These are phyloP conservation scores for Climacium dendroides DNA, from an alignment of 225 moss, liverwort and hornwort species.

Conservation along the genomic window DNA sequence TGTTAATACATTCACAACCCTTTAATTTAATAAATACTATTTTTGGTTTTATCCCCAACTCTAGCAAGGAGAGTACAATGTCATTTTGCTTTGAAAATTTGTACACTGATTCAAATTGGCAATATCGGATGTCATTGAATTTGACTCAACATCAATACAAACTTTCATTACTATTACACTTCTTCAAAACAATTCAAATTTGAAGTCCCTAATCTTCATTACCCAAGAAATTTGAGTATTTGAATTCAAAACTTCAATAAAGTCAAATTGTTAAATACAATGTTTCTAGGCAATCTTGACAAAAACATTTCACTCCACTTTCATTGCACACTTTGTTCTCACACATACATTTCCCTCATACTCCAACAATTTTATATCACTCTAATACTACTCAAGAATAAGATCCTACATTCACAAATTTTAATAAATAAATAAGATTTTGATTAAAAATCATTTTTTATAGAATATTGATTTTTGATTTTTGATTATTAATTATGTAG, in stretches of 20 bases:
- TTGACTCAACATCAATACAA: no score
- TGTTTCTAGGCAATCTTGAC: background rate
- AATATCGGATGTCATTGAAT: no score
- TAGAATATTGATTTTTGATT: background rate
- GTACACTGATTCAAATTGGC: no score
- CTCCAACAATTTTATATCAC: background rate
- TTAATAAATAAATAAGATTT: background rate
- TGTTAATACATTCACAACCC: no score
- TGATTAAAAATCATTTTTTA: background rate
- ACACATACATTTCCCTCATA: background rate
- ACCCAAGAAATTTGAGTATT: background rate
- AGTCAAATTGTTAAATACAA: no score
- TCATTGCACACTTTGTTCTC: background rate
- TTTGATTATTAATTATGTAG: no score
- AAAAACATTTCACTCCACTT: background rate
- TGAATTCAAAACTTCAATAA: background rate
- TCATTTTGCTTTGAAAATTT: background rate
- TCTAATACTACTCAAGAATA: background rate
- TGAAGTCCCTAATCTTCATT: no score
- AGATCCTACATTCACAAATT: background rate
- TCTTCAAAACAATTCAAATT: background rate
- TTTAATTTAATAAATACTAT: background rate
- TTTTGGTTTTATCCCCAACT: background rate
- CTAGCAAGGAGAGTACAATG: accelerated
- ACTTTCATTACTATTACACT: no score